phyloP scores from a whole-genome alignment of 495 filamentous ascomycete species.

The Recurvomyces mirabilis region DNA sequence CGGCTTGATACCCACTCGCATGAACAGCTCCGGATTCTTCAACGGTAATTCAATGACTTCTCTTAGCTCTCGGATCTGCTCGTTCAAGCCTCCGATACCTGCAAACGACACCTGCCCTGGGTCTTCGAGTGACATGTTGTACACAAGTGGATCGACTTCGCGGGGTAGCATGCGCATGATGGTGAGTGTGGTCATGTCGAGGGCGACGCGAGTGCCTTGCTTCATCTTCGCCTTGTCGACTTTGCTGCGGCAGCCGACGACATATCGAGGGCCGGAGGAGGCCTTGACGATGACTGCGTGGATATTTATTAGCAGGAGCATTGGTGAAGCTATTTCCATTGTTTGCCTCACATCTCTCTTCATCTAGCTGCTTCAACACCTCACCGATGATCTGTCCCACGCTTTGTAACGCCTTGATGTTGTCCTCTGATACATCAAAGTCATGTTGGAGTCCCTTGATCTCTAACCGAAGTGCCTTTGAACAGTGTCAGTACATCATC shows the following conservation, averaged over 20 bases:
- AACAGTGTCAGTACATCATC: background rate
- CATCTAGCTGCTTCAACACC: slow-evolving; percentile 96
- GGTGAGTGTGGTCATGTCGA: slow-evolving; percentile 99
- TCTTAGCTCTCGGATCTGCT: slow-evolving; percentile 93
- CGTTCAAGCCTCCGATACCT: slow-evolving; percentile 97
- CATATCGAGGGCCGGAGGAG: slow-evolving; percentile 93
- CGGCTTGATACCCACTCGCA: slow-evolving; percentile 95
- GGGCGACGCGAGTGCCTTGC: slow-evolving; percentile 93
- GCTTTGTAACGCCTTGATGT: slow-evolving; percentile 98
- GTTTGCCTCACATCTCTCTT: slow-evolving; percentile 97
- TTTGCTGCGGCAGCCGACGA: slow-evolving; percentile 96
- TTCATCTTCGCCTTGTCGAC: slow-evolving; percentile 94
- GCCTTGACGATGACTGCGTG: slow-evolving; percentile 65
- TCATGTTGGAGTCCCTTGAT: slow-evolving; percentile 92
- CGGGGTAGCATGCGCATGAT: slow-evolving; percentile 99
- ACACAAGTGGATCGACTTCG: slow-evolving; percentile 96
- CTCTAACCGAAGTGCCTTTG: slow-evolving; percentile 60
- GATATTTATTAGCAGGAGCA: background rate
- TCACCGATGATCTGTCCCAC: slow-evolving; percentile 99
- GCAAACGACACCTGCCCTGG: slow-evolving; percentile 96
- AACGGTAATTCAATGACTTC: slow-evolving; percentile 97
- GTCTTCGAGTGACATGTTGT: slow-evolving; percentile 99
- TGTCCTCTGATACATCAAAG: slow-evolving; percentile 94
- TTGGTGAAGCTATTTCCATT: too few relatives aligned
- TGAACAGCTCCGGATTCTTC: slow-evolving; percentile 97